A percentile compares a stretch with the other conserved stretches of the same genome.
phyloP scores from a whole-genome alignment of 1,284 basidiomycete species.

The Takashimella tepidaria region DNA sequence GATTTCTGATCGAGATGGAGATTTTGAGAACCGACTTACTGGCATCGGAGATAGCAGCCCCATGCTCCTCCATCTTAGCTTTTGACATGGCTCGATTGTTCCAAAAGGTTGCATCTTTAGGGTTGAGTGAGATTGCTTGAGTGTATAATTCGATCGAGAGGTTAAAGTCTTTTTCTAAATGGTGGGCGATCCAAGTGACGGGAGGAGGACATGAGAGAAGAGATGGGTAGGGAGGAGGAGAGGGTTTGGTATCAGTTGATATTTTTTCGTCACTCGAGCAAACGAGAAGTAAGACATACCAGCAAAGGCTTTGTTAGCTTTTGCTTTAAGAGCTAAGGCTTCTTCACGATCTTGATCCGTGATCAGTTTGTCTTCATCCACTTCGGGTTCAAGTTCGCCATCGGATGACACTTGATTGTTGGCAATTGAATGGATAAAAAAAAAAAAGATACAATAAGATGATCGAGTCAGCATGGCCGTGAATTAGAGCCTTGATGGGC shows the following conservation, averaged over 20 bases:
- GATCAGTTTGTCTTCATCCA: constrained; percentile 47
- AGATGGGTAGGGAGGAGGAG: not conserved
- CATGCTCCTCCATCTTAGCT: constrained; percentile 52
- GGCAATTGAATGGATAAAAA: too few relatives aligned
- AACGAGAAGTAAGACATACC: constrained; percentile 50
- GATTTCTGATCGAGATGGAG: too few relatives aligned
- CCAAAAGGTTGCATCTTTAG: constrained; percentile 50
- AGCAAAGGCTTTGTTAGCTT: constrained; percentile 80
- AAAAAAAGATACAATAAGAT: too few relatives aligned
- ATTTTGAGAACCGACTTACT: too few relatives aligned
- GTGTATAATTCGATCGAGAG: constrained; percentile 68
- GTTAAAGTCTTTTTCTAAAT: constrained; percentile 57
- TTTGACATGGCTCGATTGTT: constrained; percentile 50
- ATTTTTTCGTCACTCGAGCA: not conserved
- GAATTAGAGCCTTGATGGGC: too few relatives aligned
- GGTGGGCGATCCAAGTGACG: not conserved
- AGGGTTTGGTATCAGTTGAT: too few relatives aligned
- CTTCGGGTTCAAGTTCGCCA: constrained; percentile 41
- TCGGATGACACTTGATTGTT: constrained; percentile 36
- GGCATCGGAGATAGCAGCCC: constrained; percentile 47
- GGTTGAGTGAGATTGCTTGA: constrained; percentile 71
- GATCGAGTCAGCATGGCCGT: too few relatives aligned
- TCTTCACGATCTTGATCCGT: constrained; percentile 64
- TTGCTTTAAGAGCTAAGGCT: constrained; percentile 66
- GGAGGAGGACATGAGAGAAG: not conserved